These are phyloP conservation scores for Alnus rubra DNA, from an alignment of 306 rosid species.

Conservation along the genomic window DNA sequence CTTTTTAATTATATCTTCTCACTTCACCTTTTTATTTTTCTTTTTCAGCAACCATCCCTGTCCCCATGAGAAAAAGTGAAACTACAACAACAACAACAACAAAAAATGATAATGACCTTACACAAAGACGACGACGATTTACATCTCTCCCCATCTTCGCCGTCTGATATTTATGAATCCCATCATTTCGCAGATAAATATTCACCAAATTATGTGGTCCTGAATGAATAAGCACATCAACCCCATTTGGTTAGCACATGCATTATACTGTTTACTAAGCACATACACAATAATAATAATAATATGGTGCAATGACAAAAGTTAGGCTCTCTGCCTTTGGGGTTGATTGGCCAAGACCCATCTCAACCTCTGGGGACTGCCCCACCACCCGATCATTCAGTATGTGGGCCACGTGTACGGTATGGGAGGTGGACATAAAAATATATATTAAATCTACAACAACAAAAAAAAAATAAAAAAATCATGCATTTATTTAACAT, in stretches of 20 bases:
- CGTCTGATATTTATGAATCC: slow-evolving; percentile 34
- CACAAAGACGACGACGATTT: slow-evolving; percentile 25
- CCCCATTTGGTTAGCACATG: slow-evolving; percentile 49
- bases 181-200: slow-evolving; percentile 21
- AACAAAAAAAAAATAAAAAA: neutral
- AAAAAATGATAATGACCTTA: slow-evolving; percentile 35
- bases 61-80: slow-evolving; percentile 24
- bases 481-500: slow-evolving; percentile 35
- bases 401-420: slow-evolving; percentile 69
- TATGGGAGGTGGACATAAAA: slow-evolving; percentile 22
- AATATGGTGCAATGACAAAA: slow-evolving; percentile 32
- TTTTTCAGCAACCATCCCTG: slow-evolving; percentile 41
- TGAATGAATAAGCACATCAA: slow-evolving; percentile 28
- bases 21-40: slow-evolving; percentile 20
- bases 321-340: slow-evolving; percentile 23
- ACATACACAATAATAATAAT: slow-evolving; percentile 23
- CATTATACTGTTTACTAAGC: slow-evolving; percentile 44
- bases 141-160: slow-evolving; percentile 32
- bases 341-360: slow-evolving; percentile 47
- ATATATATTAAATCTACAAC: no score
- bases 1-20: slow-evolving; percentile 32
- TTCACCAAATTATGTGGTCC: slow-evolving; percentile 47
- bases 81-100: neutral
- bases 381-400: slow-evolving; percentile 50
- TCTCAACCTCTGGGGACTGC: slow-evolving; percentile 11